Percentiles rank a stretch among this genome's conserved stretches.
These are phyloP conservation scores for Pseudocercospora crystallina DNA, from an alignment of 2,329 filamentous ascomycete species.

Conservation along the genomic window DNA sequence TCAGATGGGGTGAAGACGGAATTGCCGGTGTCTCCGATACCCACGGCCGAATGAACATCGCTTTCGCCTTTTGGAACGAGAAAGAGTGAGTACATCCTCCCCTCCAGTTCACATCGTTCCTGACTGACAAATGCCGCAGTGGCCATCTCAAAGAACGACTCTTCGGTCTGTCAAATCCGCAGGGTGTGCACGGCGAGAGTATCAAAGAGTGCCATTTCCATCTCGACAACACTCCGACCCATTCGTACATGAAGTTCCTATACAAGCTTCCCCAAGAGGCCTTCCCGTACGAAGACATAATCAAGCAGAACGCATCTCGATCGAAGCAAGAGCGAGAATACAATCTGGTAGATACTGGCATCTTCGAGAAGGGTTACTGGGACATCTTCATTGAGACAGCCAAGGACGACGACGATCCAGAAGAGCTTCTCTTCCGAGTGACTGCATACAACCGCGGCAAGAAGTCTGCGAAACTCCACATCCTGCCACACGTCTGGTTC, in stretches of 20 bases:
- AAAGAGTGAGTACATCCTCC: slow-evolving; percentile 66
- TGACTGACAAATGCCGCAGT: slow-evolving; percentile 54
- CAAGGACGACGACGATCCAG: slow-evolving; percentile 87
- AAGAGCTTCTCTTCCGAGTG: slow-evolving; percentile 89
- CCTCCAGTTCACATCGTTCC: not conserved
- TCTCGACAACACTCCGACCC: slow-evolving; percentile 86
- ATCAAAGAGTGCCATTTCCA: slow-evolving; percentile 97
- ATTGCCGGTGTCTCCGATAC: slow-evolving; percentile 95
- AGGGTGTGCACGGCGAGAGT: slow-evolving; percentile 96
- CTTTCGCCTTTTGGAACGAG: slow-evolving; percentile 97
- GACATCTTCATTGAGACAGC: slow-evolving; percentile 96
- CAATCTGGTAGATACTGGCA: slow-evolving; percentile 83
- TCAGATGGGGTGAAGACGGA: slow-evolving; percentile 94
- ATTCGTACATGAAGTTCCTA: slow-evolving; percentile 98
- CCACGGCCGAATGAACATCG: slow-evolving; percentile 87
- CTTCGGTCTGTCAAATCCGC: slow-evolving; percentile 91
- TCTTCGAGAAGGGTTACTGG: slow-evolving; percentile 91
- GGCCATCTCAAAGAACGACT: slow-evolving; percentile 92
- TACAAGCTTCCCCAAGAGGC: slow-evolving; percentile 94
- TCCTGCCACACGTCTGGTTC: slow-evolving; percentile 94
- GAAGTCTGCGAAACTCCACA: slow-evolving; percentile 86
- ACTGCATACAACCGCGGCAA: slow-evolving; percentile 95
- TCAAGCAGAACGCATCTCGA: slow-evolving; percentile 78
- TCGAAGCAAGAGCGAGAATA: slow-evolving; percentile 80
- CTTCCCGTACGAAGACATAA: slow-evolving; percentile 87